Evolutionary conservation across 108 stramenopile genomes (phyloP), one percentile per base, ranked within the genome.

Genomic region (Nitzschia sp.): DNA sequence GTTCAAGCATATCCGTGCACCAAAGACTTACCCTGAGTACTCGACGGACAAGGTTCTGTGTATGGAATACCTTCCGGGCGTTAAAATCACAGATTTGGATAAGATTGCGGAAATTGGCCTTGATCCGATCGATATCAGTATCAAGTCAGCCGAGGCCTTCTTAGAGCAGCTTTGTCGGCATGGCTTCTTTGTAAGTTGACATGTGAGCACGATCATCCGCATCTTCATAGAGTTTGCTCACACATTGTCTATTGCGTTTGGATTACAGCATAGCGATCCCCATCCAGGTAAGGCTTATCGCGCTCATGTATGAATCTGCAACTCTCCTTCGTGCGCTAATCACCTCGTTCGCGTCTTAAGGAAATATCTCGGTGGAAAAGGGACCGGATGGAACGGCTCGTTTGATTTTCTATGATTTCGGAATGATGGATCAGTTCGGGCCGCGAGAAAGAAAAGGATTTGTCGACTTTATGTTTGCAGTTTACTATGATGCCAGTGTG

Each of bases 361-460:
- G 97, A 38, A 97, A 97, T 72, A 80, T 98, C 51, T 91, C 97
- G 24, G 92, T 94, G 30, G 91, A 98, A 79, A 83, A 77, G 68
- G 81, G 75, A 15, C 72, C 77, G 6, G 72, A 85, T 53, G 95
- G 95, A 6, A 81, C 87, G 55, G 84, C 89, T 21, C 60, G 85
- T 9, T 46, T 98, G 15, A 96, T 98, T 6, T 98, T 96, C 79
- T 98, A 98, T 64, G 98, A 98, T 74, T 98, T 98, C 80, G 98
- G 97, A 23, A 98, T 98, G 98, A 98, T 98, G 98, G 97, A 98
- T 76, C 88, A 87, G 48, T 92, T 98, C 62, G 90, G 86, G 23
- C 51, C 70, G 2, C 72, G 76, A 2, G 85, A 90, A 42, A 63
- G 93, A 63, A 92, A 92, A 65, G 92, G 89, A 2, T 81, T 96